A percentile compares a stretch with the other conserved stretches of the same genome.
phyloP scores from a whole-genome alignment of 306 rosid genomes.

The Ochetophila trinervis region DNA sequence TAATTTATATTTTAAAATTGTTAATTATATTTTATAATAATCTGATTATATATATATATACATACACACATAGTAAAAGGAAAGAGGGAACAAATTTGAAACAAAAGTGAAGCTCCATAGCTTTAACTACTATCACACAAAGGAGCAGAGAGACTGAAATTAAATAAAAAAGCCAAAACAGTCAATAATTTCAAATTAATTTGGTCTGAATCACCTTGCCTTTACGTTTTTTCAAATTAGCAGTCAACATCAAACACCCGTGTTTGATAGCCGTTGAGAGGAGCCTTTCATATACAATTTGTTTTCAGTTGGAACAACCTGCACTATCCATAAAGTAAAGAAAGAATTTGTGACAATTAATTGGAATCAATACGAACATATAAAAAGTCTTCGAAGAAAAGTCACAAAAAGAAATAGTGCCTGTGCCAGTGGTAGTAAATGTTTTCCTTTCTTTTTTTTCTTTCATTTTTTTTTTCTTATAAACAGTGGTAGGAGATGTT shows the following conservation, averaged over 20 bases:
- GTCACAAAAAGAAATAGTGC: slow-evolving; percentile 18
- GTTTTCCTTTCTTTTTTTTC: no score
- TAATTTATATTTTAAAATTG: no score
- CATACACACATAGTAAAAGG: slow-evolving; percentile 4
- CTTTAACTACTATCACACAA: slow-evolving; percentile 33
- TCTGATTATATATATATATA: no score
- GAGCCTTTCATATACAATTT: slow-evolving; percentile 19
- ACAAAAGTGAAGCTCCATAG: slow-evolving; percentile 25
- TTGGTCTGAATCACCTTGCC: slow-evolving; percentile 29
- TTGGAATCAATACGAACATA: not conserved
- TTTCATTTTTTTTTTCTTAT: no score
- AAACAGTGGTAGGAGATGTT: not conserved
- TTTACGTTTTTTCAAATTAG: slow-evolving; percentile 40
- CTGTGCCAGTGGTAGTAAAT: not conserved
- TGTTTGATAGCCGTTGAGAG: slow-evolving; percentile 30
- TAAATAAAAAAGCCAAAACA: not conserved
- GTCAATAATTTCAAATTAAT: no score
- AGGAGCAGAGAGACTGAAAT: no score
- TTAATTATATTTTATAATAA: no score
- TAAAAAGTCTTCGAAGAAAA: slow-evolving; percentile 46
- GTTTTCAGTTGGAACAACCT: slow-evolving; percentile 52
- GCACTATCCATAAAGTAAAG: slow-evolving; percentile 11
- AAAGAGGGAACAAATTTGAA: slow-evolving; percentile 22
- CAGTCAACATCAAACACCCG: slow-evolving; percentile 31
- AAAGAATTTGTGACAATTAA: not conserved